Percentiles rank a stretch among this genome's conserved stretches.
Evolutionary conservation across 2,329 filamentous ascomycete species (phyloP).

Genomic region (Penicillium sp.): DNA sequence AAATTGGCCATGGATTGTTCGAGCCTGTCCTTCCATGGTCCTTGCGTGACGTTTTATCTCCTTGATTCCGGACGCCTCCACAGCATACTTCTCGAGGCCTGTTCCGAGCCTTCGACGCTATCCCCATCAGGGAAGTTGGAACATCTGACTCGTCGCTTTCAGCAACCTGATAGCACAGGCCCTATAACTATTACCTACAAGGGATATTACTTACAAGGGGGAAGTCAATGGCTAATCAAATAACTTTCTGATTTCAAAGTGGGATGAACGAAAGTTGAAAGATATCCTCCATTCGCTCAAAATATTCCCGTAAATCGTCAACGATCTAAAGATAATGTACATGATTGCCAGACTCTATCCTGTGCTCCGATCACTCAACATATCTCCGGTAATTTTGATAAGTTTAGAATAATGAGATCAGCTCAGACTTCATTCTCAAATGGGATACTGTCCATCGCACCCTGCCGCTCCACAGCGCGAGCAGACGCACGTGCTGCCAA

Average conservation of each 20-base stretch:
- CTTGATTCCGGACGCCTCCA: neutral
- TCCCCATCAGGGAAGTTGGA: slow-evolving; percentile 2
- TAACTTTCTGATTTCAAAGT: neutral
- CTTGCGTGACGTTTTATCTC: neutral
- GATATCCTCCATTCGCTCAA: neutral
- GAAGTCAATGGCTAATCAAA: slow-evolving; percentile 3
- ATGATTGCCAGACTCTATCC: neutral
- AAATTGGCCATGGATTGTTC: neutral
- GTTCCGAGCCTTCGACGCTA: neutral
- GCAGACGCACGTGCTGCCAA: slow-evolving; percentile 49
- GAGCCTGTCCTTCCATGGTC: slow-evolving; percentile 1
- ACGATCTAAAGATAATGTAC: slow-evolving; percentile 17
- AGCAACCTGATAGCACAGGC: neutral
- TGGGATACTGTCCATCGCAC: slow-evolving; percentile 52
- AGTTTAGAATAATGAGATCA: neutral
- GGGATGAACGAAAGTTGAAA: neutral
- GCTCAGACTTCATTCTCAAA: slow-evolving; percentile 47
- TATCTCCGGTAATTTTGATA: neutral
- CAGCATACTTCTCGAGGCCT: neutral
- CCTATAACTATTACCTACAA: neutral
- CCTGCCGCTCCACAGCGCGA: slow-evolving; percentile 46
- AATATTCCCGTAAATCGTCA: neutral
- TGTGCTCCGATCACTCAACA: neutral
- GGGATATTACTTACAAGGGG: slow-evolving; percentile 1
- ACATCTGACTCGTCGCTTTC: slow-evolving; percentile 5